Base-by-base conservation (phyloP, 1,139 yeast genomes). In the Kodamaea sp. region DNA sequence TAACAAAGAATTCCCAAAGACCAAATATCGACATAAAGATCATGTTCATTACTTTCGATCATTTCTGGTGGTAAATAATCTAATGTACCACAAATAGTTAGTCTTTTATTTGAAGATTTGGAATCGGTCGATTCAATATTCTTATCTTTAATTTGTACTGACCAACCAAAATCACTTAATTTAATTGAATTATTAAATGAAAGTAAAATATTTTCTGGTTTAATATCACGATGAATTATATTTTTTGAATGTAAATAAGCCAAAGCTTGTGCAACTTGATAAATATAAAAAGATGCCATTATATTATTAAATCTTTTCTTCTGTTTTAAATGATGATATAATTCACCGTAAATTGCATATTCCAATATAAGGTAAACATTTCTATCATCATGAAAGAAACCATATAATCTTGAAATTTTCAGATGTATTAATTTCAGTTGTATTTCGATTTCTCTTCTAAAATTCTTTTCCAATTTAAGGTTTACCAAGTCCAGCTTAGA, bases 111-210 rank as follows among this genome's bases (percentile, higher is more conserved):
- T 78, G 75, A 46, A 71, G 84, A 39, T 10, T 40, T 46, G 5
- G 32, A 25, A n/a, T 53, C 48, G 24, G 45, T 46, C n/a, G 48
- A 44, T 29, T 9, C 20, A n/a, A 20, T 27, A 28, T 8, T 5
- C 8, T 10, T 4, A 7, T 34, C n/a, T 20, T 27, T 27, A 9
- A 38, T 38, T 26, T 57, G 57, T 1, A 90, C 95, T 42, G 96
- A 85, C 97, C 97, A 92, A 8, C 98, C 98, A 61, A 92, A 92
- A 62, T 92, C 98, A 32, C 96, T 84, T 32, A 92, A 73, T 55
- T 88, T 89, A 37, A 90, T 71, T 28, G 73, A 71, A 49, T 88
- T 85, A 54, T 86, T 78, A 40, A 80, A 73, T 6, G 88, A 86
- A 7, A 90, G 65, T 37, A 90, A 63, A 37, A 90, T 84, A 52